Percentiles rank a stretch among this genome's conserved stretches.
Evolutionary conservation across 2,329 filamentous ascomycete species (phyloP).

Genomic region (Didymosphaeria variabile): DNA sequence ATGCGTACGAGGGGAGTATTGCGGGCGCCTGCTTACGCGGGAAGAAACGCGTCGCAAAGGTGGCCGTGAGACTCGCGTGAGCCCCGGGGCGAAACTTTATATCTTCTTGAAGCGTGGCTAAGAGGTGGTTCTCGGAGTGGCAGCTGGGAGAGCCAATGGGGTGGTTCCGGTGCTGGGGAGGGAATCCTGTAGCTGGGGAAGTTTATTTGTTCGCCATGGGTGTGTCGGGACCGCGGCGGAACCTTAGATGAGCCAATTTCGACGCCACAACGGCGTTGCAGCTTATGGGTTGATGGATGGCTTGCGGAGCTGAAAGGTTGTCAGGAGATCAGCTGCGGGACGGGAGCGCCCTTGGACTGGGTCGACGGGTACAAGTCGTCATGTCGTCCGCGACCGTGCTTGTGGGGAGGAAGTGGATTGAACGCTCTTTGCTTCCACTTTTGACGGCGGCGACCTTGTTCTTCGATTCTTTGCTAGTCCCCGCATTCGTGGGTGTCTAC

Average conservation of each 20-base stretch:
- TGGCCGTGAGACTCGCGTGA: no score
- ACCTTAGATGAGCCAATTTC: neutral
- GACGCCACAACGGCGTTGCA: neutral
- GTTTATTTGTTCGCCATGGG: neutral
- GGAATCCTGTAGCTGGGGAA: neutral
- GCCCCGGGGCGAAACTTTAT: neutral
- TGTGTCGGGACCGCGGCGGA: neutral
- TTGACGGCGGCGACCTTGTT: neutral
- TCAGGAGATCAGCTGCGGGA: neutral
- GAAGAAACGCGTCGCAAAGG: no score
- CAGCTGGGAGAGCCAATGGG: neutral
- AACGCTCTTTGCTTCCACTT: neutral
- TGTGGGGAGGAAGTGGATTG: neutral
- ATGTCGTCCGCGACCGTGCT: neutral
- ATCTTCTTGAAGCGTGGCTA: neutral
- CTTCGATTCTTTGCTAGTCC: neutral
- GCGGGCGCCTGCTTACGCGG: no score
- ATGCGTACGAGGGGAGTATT: no score
- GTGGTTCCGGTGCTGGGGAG: neutral
- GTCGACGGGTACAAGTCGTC: constrained; percentile 2
- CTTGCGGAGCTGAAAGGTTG: neutral
- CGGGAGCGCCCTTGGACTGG: neutral
- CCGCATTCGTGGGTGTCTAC: neutral
- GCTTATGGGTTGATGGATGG: neutral
- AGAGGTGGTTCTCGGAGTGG: neutral